Percentiles rank a stretch among this genome's conserved stretches.
Conservation (phyloP, 2,329 filamentous ascomycete species). For the Xylaria sp. region DNA sequence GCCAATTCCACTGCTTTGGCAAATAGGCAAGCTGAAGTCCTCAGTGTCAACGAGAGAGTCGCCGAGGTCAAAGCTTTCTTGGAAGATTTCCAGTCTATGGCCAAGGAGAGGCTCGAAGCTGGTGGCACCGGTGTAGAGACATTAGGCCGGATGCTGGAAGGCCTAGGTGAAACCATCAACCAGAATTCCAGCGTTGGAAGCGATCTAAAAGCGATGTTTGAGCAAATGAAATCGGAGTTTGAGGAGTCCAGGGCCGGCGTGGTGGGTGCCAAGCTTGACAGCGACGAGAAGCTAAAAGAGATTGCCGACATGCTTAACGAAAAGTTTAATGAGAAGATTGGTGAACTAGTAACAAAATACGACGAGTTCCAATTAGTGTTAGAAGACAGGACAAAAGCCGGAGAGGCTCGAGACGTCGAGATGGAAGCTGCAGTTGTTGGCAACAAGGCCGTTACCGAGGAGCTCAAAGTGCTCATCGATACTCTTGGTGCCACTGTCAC, state of each 20-base stretch:
- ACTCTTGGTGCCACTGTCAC: conserved; percentile 83
- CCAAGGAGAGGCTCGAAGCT: conserved; percentile 80
- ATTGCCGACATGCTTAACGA: conserved; percentile 63
- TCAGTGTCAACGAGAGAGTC: conserved; percentile 80
- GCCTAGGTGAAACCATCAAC: conserved; percentile 70
- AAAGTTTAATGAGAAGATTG: conserved; percentile 73
- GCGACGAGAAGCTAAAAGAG: conserved; percentile 78
- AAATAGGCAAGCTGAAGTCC: conserved; percentile 84
- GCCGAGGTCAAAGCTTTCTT: conserved; percentile 81
- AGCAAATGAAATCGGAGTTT: conserved; percentile 84
- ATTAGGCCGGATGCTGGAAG: conserved; percentile 75
- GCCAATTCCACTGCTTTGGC: conserved; percentile 82
- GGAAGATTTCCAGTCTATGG: conserved; percentile 78
- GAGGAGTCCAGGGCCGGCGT: conserved; percentile 85
- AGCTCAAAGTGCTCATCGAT: conserved; percentile 86
- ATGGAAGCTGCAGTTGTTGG: conserved; percentile 78
- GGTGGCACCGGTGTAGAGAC: conserved; percentile 77
- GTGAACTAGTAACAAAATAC: conserved; percentile 84
- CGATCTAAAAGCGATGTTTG: conserved; percentile 77
- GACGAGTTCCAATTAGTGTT: conserved; percentile 82
- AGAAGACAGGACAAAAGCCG: conserved; percentile 77
- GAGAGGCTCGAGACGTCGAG: conserved; percentile 77
- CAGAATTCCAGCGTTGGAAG: conserved; percentile 67
- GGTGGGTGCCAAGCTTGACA: conserved; percentile 82
- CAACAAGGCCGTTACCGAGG: conserved; percentile 84